Base-by-base conservation (phyloP, 108 stramenopile genomes). In the Conticribra weissflogii region DNA sequence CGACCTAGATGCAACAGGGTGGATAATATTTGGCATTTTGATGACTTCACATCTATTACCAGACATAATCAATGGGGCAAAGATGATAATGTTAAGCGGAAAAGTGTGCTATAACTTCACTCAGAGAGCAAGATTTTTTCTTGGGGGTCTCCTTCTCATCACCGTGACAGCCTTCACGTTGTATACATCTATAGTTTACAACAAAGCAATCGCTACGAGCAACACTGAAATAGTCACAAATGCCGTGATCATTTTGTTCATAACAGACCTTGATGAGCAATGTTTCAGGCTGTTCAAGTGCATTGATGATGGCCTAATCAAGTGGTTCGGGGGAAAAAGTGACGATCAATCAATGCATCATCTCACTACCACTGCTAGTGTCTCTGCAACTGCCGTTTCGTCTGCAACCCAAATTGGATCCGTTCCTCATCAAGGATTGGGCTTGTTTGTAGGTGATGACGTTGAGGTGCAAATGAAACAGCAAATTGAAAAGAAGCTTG, bases 261-360 rank as follows among this genome's bases (percentile, higher is more conserved):
- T 71, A 8, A 60, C 48, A 0, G 70, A 71, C n/a, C 32, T 71
- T 50, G 70, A 71, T 71, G 70, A 71, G 70, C 49, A 62, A 18
- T 12, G n/a, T n/a, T n/a, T n/a, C n/a, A n/a, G n/a, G n/a, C n/a
- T n/a, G n/a, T n/a, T n/a, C n/a, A n/a, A n/a, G n/a, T n/a, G n/a
- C n/a, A n/a, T n/a, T n/a, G n/a, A n/a, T n/a, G n/a, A n/a, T n/a
- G n/a, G n/a, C n/a, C n/a, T n/a, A n/a, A n/a, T n/a, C n/a, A n/a
- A n/a, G n/a, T n/a, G n/a, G n/a, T n/a, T n/a, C n/a, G n/a, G n/a
- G n/a, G n/a, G n/a, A n/a, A n/a, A n/a, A n/a, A n/a, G n/a, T n/a
- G n/a, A n/a, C n/a, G n/a, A n/a, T n/a, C n/a, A n/a, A n/a, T n/a
- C n/a, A n/a, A n/a, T n/a, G n/a, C n/a, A n/a, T n/a, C n/a, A n/a